Evolutionary conservation across 148 eudicot genomes (phyloP).

Genomic region (Amaranthus hypochondriacus): DNA sequence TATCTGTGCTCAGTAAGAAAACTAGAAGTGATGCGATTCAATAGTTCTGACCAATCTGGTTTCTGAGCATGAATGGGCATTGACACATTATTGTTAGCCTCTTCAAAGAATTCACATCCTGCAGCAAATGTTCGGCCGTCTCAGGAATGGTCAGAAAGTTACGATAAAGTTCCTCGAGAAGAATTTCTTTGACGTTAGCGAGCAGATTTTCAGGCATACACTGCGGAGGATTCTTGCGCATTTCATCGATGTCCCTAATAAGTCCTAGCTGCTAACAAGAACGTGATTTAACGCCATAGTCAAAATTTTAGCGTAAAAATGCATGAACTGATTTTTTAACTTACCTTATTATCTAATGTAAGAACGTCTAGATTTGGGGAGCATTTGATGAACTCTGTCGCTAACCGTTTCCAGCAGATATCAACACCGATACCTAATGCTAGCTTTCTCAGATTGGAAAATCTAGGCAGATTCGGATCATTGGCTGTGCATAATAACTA

Average conservation of each 20-base stretch:
- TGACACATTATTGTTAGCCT: conserved; percentile 22
- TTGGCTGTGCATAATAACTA: conserved; percentile 12
- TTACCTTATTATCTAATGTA: conserved; percentile 25
- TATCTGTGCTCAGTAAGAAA: too few relatives aligned
- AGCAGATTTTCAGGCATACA: conserved; percentile 18
- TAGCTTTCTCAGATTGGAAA: conserved; percentile 19
- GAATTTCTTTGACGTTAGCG: conserved; percentile 10
- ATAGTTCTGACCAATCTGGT: conserved; percentile 15
- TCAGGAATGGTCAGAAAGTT: conserved; percentile 14
- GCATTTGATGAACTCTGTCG: conserved; percentile 22
- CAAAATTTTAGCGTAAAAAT: neutral
- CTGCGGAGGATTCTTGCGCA: conserved; percentile 7
- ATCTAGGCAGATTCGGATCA: conserved; percentile 18
- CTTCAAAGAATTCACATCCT: conserved; percentile 22
- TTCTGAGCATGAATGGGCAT: conserved; percentile 21
- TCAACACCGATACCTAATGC: conserved; percentile 24
- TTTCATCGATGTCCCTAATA: conserved; percentile 12
- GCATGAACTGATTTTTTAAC: neutral
- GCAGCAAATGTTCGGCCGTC: conserved; percentile 11
- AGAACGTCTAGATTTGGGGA: conserved; percentile 11
- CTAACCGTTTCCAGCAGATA: conserved; percentile 22
- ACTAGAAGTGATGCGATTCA: neutral
- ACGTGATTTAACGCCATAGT: neutral
- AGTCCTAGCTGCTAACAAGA: conserved; percentile 18
- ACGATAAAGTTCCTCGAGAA: conserved; percentile 19